Evolutionary conservation across 768 basidiomycete species (phyloP), one percentile per base, ranked within the genome.

Genomic region (Termitomyces heimii): DNA sequence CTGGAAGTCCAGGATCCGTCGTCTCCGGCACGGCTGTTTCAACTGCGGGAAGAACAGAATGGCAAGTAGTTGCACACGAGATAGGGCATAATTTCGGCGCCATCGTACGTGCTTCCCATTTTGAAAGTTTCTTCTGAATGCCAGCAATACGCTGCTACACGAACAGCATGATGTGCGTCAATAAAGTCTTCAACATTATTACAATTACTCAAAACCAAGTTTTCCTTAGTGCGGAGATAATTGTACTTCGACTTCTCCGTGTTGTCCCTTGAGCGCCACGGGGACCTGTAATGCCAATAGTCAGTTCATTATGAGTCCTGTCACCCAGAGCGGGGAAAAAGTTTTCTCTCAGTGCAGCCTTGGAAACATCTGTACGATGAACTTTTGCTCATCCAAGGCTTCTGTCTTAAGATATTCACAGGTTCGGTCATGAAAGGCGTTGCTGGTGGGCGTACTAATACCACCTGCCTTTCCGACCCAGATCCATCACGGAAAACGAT

Each of bases 81-180:
- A 89, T 85, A 56, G 89, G 89, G 16, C 88, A 90, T 69, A 94
- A 93, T 65, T 92, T 95, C 71, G 92, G 93, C 47, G 91, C 91
- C 18, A 93, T 93, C 60, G 87, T 89, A 65, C 71, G 87, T 80
- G 5, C 35, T 56, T 13, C 47, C 37, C 31, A 47, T 43, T 40
- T 24, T 37, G 4, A 37, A 0, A 16, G 12, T 18, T 37, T 1
- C 6, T 10, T 12, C 35, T 29, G 49, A 44, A 48, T 40, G 39
- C 16, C 50, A 56, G 55, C 47, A 24, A 42, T 51, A 53, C 55
- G 63, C n/a, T 62, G 62, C 46, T 58, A 14, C 50, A 28, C 56
- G 64, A 64, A 56, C 62, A 85, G 84, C 84, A 85, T 62, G 83
- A 85, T 64, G 84, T 85, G 67, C 66, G 73, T 65, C 26, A 31